phyloP scores from a whole-genome alignment of 768 basidiomycete species.

The Rhodosporidiobolus odoratus region DNA sequence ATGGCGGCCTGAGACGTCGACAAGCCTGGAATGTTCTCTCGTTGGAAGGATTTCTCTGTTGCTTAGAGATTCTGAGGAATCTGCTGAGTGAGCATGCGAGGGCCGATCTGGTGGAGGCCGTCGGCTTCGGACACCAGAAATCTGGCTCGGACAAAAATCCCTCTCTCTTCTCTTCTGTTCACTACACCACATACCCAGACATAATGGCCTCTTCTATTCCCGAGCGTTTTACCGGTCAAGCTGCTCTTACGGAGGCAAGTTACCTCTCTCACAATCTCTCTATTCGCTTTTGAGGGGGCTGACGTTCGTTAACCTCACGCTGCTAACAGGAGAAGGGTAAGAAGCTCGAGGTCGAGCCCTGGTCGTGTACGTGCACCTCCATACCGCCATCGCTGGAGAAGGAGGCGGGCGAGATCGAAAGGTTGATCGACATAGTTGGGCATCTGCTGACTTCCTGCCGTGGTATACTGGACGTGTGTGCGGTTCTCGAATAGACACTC shows the following conservation, averaged over 20 bases:
- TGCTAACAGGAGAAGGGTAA: conserved; percentile 20
- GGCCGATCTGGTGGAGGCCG: no score
- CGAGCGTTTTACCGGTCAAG: conserved; percentile 34
- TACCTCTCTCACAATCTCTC: no score
- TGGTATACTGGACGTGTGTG: background rate
- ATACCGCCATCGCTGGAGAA: background rate
- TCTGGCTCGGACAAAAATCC: no score
- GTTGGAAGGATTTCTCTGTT: no score
- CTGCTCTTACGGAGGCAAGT: conserved; percentile 19
- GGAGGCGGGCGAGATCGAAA: background rate
- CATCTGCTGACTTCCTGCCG: background rate
- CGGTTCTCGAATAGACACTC: conserved; percentile 14
- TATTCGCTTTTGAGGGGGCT: no score
- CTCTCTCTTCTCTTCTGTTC: background rate
- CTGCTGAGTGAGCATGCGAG: no score
- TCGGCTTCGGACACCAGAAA: no score
- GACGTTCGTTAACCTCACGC: background rate
- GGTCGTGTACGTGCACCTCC: conserved; percentile 15
- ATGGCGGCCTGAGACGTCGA: no score
- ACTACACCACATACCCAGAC: background rate
- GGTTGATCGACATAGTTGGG: background rate
- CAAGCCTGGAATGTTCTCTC: no score
- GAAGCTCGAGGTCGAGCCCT: conserved; percentile 22
- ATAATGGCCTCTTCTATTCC: conserved; percentile 16
- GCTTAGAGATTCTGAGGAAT: no score